Percentiles rank a stretch among this genome's conserved stretches.
Evolutionary conservation across 192 early-diverging fungal species (phyloP).

Genomic region (Tieghemiomyces parasiticus): DNA sequence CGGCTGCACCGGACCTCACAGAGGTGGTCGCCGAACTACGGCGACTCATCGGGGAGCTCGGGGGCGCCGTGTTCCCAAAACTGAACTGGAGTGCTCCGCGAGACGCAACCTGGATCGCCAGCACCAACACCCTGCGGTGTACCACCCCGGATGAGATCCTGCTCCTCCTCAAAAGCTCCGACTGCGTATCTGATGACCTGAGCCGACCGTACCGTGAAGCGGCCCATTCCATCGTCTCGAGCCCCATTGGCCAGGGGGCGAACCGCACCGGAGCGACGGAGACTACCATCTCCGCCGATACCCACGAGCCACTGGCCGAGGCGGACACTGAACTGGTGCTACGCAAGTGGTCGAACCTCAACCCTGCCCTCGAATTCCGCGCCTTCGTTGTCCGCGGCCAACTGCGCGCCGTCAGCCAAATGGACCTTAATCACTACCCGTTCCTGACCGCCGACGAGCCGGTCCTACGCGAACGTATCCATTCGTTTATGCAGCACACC

Average conservation of each 20-base stretch:
- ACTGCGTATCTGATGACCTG: slow-evolving; percentile 81
- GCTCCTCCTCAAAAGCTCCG: slow-evolving; percentile 80
- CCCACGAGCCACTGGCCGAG: background rate
- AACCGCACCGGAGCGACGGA: no score
- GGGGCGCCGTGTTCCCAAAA: slow-evolving; percentile 80
- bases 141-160: slow-evolving; percentile 61
- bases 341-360: slow-evolving; percentile 77
- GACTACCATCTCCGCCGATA: background rate
- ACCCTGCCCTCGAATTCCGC: slow-evolving; percentile 89
- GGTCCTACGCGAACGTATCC: slow-evolving; percentile 38
- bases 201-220: background rate
- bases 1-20: slow-evolving; percentile 14
- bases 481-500: slow-evolving; percentile 47
- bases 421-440: slow-evolving; percentile 74
- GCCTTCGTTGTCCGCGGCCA: slow-evolving; percentile 70
- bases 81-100: slow-evolving; percentile 92
- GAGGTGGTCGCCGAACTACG: slow-evolving; percentile 30
- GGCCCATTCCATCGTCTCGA: slow-evolving; percentile 4
- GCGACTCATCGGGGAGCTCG: slow-evolving; percentile 48
- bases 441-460: slow-evolving; percentile 49
- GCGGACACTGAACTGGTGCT: slow-evolving; percentile 55
- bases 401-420: slow-evolving; percentile 70
- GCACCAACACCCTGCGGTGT: slow-evolving; percentile 67
- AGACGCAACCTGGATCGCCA: slow-evolving; percentile 85
- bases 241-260: no score